A percentile compares a stretch with the other conserved stretches of the same genome.
These are phyloP conservation scores for Syncephalastrum sp. DNA, from an alignment of 371 early-diverging fungal species.

Conservation along the genomic window DNA sequence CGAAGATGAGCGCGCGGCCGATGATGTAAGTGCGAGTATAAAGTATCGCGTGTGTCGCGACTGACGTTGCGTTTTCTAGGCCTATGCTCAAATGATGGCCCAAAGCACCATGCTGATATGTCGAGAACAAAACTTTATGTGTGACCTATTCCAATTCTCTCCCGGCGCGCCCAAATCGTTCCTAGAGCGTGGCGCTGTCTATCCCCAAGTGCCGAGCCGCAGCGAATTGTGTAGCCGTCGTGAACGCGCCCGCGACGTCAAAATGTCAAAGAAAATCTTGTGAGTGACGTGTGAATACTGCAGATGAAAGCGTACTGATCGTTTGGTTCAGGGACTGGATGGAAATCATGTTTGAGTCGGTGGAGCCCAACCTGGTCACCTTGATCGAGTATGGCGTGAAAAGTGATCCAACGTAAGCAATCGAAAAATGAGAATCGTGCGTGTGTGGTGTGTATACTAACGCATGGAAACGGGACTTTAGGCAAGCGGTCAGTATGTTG, in stretches of 20 bases:
- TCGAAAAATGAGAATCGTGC: background rate
- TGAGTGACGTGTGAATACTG: constrained; percentile 15
- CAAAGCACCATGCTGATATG: constrained; percentile 46
- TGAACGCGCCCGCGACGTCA: constrained; percentile 64
- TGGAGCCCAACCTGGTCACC: constrained; percentile 69
- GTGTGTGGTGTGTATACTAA: background rate
- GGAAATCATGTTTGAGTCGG: constrained; percentile 79
- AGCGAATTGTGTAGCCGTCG: constrained; percentile 45
- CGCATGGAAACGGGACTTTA: constrained; percentile 7
- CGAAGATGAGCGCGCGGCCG: constrained; percentile 47
- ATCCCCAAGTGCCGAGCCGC: constrained; percentile 41
- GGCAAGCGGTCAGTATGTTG: constrained; percentile 81
- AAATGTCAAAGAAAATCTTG: constrained; percentile 58
- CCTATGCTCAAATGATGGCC: constrained; percentile 50
- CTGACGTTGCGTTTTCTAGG: constrained; percentile 20
- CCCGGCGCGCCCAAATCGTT: constrained; percentile 40
- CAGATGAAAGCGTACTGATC: background rate
- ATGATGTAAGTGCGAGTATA: constrained; percentile 24
- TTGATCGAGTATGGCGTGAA: constrained; percentile 83
- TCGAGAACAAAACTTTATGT: constrained; percentile 83
- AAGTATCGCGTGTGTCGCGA: background rate
- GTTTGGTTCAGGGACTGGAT: constrained; percentile 59
- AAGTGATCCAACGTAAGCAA: constrained; percentile 68
- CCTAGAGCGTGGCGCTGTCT: constrained; percentile 43
- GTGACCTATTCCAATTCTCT: constrained; percentile 71